Percentiles rank a stretch among this genome's conserved stretches.
Conservation (phyloP, 805 yeast species). For the Saccharomycopsis olivae region DNA sequence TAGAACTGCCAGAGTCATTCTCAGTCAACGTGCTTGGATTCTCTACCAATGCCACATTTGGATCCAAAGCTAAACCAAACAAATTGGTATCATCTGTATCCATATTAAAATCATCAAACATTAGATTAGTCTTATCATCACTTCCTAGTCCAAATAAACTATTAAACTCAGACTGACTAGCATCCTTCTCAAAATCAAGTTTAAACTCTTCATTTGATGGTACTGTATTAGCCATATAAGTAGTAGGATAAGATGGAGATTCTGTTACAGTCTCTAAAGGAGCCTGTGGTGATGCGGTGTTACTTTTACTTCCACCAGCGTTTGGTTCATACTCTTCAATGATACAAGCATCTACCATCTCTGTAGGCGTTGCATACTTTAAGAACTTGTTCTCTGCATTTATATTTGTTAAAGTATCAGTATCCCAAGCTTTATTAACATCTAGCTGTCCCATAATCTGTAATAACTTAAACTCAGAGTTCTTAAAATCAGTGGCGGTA, state of each 20-base stretch:
- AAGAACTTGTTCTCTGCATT: conserved; percentile 32
- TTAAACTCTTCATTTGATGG: conserved; percentile 1
- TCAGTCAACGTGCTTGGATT: background rate
- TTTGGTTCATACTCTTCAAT: conserved; percentile 33
- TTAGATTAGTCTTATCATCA: background rate
- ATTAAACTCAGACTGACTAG: background rate
- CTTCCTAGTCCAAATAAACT: background rate
- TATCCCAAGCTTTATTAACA: conserved; percentile 46
- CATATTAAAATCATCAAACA: conserved; percentile 2
- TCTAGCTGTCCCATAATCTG: conserved; percentile 36
- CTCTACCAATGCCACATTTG: too few species aligned
- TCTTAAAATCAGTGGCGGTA: conserved; percentile 17
- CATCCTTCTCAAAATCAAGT: conserved; percentile 1
- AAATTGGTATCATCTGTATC: background rate
- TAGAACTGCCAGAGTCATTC: background rate
- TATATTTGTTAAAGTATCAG: conserved; percentile 42
- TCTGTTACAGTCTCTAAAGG: background rate
- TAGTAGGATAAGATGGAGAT: background rate
- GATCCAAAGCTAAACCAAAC: background rate
- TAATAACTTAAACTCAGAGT: conserved; percentile 31
- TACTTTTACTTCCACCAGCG: background rate
- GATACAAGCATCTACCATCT: conserved; percentile 49
- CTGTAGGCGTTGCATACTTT: conserved; percentile 46
- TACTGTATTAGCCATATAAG: background rate
- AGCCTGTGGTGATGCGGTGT: background rate